Evolutionary conservation across 2,329 filamentous ascomycete genomes (phyloP).

Genomic region (Xylariales sp.): DNA sequence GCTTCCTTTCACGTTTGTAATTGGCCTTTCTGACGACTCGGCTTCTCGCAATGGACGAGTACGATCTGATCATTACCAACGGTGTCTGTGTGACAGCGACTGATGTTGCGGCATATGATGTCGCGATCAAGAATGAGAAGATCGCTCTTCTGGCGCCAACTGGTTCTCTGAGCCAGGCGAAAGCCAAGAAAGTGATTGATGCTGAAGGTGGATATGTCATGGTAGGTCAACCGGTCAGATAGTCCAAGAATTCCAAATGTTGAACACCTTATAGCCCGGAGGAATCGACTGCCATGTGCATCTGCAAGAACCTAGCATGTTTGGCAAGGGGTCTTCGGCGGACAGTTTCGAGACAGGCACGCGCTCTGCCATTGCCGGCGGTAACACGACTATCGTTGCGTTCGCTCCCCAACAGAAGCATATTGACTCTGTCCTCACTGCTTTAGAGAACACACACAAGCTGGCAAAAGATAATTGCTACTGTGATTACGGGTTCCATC

Average conservation of each 20-base stretch:
- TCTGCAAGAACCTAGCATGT: slow-evolving; percentile 33
- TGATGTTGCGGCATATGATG: slow-evolving; percentile 35
- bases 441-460: slow-evolving; percentile 42
- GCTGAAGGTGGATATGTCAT: slow-evolving; percentile 39
- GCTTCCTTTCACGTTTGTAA: no score
- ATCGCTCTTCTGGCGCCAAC: slow-evolving; percentile 35
- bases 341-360: slow-evolving; percentile 40
- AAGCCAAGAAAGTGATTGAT: slow-evolving; percentile 31
- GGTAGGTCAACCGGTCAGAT: no score
- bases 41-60: slow-evolving; percentile 19
- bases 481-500: slow-evolving; percentile 44
- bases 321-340: slow-evolving; percentile 26
- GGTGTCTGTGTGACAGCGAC: slow-evolving; percentile 38
- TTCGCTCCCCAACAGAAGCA: slow-evolving; percentile 50
- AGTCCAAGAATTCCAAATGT: no score
- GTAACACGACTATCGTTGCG: slow-evolving; percentile 53
- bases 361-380: slow-evolving; percentile 51
- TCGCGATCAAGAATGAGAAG: slow-evolving; percentile 38
- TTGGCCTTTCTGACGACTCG: no score
- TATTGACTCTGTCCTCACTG: slow-evolving; percentile 18
- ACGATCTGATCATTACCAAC: slow-evolving; percentile 37
- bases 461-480: slow-evolving; percentile 35
- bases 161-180: slow-evolving; percentile 24
- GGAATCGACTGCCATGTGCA: slow-evolving; percentile 38
- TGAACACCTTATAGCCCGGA: slow-evolving; percentile 31